phyloP scores from a whole-genome alignment of 2,329 filamentous ascomycete genomes.

The Ascochyta rabiei region DNA sequence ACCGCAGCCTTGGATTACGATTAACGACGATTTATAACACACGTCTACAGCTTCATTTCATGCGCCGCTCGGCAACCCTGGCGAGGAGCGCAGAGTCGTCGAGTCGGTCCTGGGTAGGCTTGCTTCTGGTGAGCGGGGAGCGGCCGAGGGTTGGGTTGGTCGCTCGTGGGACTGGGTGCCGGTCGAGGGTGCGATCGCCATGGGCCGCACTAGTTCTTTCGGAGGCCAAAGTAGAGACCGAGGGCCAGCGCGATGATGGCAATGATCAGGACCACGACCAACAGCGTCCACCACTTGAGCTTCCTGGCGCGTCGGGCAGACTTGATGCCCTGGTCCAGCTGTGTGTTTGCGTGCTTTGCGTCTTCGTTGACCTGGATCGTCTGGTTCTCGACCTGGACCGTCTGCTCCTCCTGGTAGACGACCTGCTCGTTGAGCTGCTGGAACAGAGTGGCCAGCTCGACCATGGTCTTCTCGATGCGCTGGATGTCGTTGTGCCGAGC shows the following conservation, averaged over 20 bases:
- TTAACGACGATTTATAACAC: constrained; percentile 12
- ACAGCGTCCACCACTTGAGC: constrained; percentile 82
- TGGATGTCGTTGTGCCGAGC: constrained; percentile 84
- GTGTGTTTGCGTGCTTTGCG: constrained; percentile 70
- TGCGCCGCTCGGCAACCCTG: not conserved
- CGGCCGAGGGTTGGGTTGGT: not conserved
- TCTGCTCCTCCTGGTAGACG: constrained; percentile 70
- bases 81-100: too few relatives aligned
- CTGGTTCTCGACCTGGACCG: constrained; percentile 68
- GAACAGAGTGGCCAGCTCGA: constrained; percentile 73
- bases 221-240: constrained; percentile 56
- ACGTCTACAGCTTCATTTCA: constrained; percentile 10
- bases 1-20: constrained; percentile 14
- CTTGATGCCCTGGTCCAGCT: constrained; percentile 71
- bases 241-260: constrained; percentile 57
- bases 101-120: not conserved
- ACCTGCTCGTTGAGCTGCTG: constrained; percentile 76
- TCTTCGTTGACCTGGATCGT: constrained; percentile 70
- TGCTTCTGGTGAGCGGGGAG: not conserved
- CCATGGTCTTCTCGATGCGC: constrained; percentile 76
- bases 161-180: not conserved
- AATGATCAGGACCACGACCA: constrained; percentile 59
- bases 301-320: constrained; percentile 70
- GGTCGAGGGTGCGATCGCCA: not conserved
- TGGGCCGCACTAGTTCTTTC: constrained; percentile 4